Base-by-base conservation (phyloP, 1,284 basidiomycete genomes). In the Takashimella tepidaria region DNA sequence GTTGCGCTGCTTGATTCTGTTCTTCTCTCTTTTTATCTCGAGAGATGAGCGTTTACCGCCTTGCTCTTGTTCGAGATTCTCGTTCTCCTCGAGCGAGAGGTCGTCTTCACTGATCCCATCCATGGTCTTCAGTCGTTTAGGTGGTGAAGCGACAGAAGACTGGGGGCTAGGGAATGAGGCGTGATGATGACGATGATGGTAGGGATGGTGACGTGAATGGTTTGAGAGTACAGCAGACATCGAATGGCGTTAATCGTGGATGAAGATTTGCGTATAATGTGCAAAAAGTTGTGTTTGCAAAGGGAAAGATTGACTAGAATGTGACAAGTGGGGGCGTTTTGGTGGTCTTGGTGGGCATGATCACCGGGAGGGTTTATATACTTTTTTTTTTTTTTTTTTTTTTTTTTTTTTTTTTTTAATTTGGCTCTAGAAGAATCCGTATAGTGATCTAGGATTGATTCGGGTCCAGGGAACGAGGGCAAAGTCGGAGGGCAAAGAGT, bases 1-100 rank as follows among this genome's bases (percentile, higher is more conserved):
- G 54, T 69, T 69, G 26, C 66, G 56, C 55, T 69, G 67, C 58
- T 69, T 69, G 53, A 69, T 57, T 45, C 67, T 57, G 51, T 69
- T 69, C 60, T 66, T 69, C 57, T 69, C 66, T 51, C 66, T 51
- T 31, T 57, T 61, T 23, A 60, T 54, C 50, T 64, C 66, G 27
- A 64, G 58, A 5, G 58, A 51, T 0, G 53, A 55, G 40, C 58
- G 55, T 37, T 37, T 37, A 8, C 31, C 31, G 31, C 16, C 16
- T 16, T 37, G 31, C 31, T 37, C 31, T 37, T 37, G 31, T 16
- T 37, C 31, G 31, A 16, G 31, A 16, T 8, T 37, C 31, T 37
- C 31, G 16, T 37, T 37, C 10, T 37, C 31, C 8, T 37, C 31
- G 16, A 37, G 16, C 31, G 31, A 37, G 31, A 37, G 16, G 10